Evolutionary conservation across 805 yeast species (phyloP), one percentile per base, ranked within the genome.

Genomic region (Metahyphopichia silvanorum): DNA sequence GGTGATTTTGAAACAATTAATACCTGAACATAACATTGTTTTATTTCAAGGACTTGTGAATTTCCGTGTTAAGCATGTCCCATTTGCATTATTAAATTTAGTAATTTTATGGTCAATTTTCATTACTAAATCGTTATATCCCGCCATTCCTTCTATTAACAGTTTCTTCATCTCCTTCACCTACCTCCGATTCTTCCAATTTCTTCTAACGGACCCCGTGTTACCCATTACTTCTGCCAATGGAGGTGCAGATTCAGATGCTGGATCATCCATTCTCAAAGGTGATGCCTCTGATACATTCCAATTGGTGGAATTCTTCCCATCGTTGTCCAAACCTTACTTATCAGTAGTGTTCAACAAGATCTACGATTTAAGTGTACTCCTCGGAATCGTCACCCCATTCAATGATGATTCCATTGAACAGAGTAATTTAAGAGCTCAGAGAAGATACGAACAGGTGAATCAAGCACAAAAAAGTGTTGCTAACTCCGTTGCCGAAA

Each of bases 271-370:
- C 14, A 52, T 68, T 16, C 60, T 79, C 8, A 57, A 73, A 17
- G 96, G 97, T 23, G 96, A 88, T 55, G 95, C 96, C 0, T 80
- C 93, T 0, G 96, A 89, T 44, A 83, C 91, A 1, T 89, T 89
- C 65, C 79, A 85, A 34, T 69, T 89, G 40, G 79, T 81, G 20
- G 82, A 82, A 46, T 86, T 89, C 54, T 89, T 89, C 76, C 97
- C 97, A 1, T 77, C 69, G 29, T 52, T 73, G 1, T 21, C 73
- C 2, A 76, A 77, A 34, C 74, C 77, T 3, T 40, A 71, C 16
- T 53, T 86, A 29, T 63, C 66, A 21, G 76, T 78, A 1, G 45
- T 79, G 0, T 79, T 80, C 39, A 53, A 63, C 32, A 43, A 46
- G 12, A 21, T 55, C 9, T 64, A 67, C 46, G 66, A 62, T 29